Conservation (phyloP, 1,139 yeast species). For the Kodamaea suecica region DNA sequence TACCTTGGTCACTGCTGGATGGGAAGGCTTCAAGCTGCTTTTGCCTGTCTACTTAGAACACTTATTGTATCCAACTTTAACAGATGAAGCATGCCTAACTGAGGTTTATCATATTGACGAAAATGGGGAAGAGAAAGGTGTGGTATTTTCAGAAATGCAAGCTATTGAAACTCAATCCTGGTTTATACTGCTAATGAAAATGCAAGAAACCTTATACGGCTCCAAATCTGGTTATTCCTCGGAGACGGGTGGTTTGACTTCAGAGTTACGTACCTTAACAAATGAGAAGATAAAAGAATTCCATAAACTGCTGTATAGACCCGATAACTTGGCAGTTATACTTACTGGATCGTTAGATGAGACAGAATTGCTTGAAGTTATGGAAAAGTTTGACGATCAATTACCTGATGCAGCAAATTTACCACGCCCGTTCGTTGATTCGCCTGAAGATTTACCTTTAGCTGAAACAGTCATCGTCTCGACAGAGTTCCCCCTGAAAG, state of each 20-base stretch:
- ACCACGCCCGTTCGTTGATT: constrained; percentile 80
- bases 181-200: constrained; percentile 60
- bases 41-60: constrained; percentile 92
- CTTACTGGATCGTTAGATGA: constrained; percentile 84
- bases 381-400: constrained; percentile 61
- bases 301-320: constrained; percentile 69
- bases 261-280: constrained; percentile 68
- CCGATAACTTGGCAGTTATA: constrained; percentile 80
- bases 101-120: constrained; percentile 97
- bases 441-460: constrained; percentile 48
- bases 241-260: constrained; percentile 91
- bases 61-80: constrained; percentile 75
- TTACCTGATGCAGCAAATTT: constrained; percentile 39
- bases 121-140: constrained; percentile 89
- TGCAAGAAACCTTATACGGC: constrained; percentile 61
- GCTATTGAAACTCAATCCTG: constrained; percentile 83
- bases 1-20: constrained; percentile 88
- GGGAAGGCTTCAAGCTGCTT: constrained; percentile 86
- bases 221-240: constrained; percentile 76
- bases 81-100: constrained; percentile 87
- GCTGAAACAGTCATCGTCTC: constrained; percentile 41
- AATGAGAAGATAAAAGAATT: constrained; percentile 73
- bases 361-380: constrained; percentile 56
- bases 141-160: constrained; percentile 97
- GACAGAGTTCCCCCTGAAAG: constrained; percentile 84